phyloP scores from a whole-genome alignment of 75 land plant species.

The Pinus tabuliformis region DNA sequence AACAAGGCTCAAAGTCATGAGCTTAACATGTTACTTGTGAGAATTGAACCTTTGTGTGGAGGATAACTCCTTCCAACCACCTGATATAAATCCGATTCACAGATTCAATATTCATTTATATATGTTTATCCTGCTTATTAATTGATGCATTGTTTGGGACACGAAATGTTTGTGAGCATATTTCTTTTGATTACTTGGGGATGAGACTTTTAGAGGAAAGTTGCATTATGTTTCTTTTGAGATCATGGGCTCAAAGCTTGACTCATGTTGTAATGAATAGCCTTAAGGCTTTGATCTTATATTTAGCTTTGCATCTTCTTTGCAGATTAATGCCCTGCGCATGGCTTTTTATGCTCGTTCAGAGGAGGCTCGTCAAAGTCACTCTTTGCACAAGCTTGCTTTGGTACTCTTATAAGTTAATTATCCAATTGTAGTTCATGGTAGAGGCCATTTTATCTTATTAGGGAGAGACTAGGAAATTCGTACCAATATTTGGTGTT shows the following conservation, averaged over 20 bases:
- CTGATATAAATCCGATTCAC: too few relatives aligned
- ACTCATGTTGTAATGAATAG: neutral
- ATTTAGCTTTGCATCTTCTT: slow-evolving; percentile 7
- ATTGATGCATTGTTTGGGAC: neutral
- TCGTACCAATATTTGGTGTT: neutral
- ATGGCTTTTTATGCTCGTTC: slow-evolving; percentile 83
- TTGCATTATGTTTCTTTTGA: slow-evolving; percentile 6
- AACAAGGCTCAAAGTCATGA: too few relatives aligned
- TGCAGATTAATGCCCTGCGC: slow-evolving; percentile 84
- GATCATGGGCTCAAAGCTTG: neutral
- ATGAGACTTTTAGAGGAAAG: slow-evolving; percentile 3
- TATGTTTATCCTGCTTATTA: too few relatives aligned
- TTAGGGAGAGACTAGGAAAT: neutral
- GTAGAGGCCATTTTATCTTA: neutral
- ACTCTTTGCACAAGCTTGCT: slow-evolving; percentile 86
- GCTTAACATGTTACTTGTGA: too few relatives aligned
- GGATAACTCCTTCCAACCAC: too few relatives aligned
- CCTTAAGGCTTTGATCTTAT: neutral
- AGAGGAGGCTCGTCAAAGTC: slow-evolving; percentile 83
- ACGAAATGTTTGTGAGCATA: neutral
- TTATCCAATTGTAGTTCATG: neutral
- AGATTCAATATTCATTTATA: too few relatives aligned
- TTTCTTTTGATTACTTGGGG: neutral
- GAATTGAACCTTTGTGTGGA: too few relatives aligned
- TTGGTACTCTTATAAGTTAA: slow-evolving; percentile 42